A percentile compares a stretch with the other conserved stretches of the same genome.
phyloP scores from a whole-genome alignment of 331 rosid species.

The Saraca asoca region DNA sequence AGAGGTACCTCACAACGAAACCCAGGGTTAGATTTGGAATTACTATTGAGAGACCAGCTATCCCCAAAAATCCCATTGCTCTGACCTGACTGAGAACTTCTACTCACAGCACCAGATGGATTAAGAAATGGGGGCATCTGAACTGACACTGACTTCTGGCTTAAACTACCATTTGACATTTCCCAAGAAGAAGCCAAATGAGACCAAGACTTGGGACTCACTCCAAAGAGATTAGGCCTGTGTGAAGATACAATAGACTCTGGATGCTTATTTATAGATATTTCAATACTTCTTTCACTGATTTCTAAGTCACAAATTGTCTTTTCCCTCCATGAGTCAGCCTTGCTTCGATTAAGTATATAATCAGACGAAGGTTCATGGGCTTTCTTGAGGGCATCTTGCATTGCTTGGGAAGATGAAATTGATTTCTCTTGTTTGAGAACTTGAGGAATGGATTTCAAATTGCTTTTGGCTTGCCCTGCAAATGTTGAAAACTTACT shows the following conservation, averaged over 20 bases:
- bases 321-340: slow-evolving; percentile 57
- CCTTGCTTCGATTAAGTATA: slow-evolving; percentile 51
- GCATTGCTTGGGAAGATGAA: slow-evolving; percentile 53
- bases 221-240: slow-evolving; percentile 41
- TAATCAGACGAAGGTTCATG: slow-evolving; percentile 49
- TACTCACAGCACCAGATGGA: slow-evolving; percentile 48
- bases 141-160: slow-evolving; percentile 60
- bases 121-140: slow-evolving; percentile 54
- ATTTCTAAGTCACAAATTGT: slow-evolving; percentile 49
- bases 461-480: slow-evolving; percentile 58
- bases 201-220: slow-evolving; percentile 68
- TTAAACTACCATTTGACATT: slow-evolving; percentile 55
- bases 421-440: slow-evolving; percentile 51
- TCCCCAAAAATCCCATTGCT: slow-evolving; percentile 60
- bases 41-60: slow-evolving; percentile 57
- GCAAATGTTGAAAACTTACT: slow-evolving; percentile 33
- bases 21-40: slow-evolving; percentile 48
- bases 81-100: slow-evolving; percentile 58
- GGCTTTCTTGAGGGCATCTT: slow-evolving; percentile 43
- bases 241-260: slow-evolving; percentile 48
- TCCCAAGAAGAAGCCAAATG: slow-evolving; percentile 75
- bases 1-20: slow-evolving; percentile 47
- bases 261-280: slow-evolving; percentile 45
- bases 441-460: slow-evolving; percentile 50
- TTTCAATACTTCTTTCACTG: slow-evolving; percentile 49